A percentile compares a stretch with the other conserved stretches of the same genome.
These are phyloP conservation scores for Flaveria floridana DNA, from an alignment of 140 eudicot species.

Conservation along the genomic window DNA sequence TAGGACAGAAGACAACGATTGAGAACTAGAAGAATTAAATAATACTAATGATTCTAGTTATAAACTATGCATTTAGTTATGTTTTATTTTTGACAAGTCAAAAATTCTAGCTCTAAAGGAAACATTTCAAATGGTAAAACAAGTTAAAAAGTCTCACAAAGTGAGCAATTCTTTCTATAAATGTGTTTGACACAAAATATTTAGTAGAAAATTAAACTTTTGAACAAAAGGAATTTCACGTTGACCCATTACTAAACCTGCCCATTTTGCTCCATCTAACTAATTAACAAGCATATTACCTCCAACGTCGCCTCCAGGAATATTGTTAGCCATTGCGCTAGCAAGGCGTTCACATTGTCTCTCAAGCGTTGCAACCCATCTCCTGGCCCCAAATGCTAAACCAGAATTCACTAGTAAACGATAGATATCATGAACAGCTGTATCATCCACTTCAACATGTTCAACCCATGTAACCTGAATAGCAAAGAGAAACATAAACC, in stretches of 20 bases:
- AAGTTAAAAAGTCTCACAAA: not conserved
- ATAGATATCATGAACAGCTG: constrained; percentile 70
- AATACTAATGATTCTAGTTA: not conserved
- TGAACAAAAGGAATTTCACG: too few relatives aligned
- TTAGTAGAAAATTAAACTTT: too few relatives aligned
- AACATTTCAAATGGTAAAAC: not conserved
- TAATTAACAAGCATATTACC: constrained; percentile 23
- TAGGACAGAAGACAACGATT: not conserved
- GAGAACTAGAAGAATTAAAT: not conserved
- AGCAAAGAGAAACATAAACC: not conserved
- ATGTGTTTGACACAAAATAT: too few relatives aligned
- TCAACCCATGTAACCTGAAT: constrained; percentile 83
- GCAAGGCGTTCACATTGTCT: constrained; percentile 59
- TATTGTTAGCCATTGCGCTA: constrained; percentile 50
- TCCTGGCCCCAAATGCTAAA: constrained; percentile 67
- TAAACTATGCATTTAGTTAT: not conserved
- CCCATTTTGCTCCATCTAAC: not conserved
- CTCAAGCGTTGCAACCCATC: constrained; percentile 51
- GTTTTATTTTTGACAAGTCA: not conserved
- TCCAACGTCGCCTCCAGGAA: constrained; percentile 50
- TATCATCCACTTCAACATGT: constrained; percentile 76
- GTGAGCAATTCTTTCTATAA: not conserved
- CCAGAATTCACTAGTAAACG: constrained; percentile 61
- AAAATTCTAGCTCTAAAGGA: not conserved
- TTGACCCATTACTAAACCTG: not conserved